A percentile compares a stretch with the other conserved stretches of the same genome.
phyloP scores from a whole-genome alignment of 805 yeast genomes.

The Wickerhamomyces kurtzmanii region DNA sequence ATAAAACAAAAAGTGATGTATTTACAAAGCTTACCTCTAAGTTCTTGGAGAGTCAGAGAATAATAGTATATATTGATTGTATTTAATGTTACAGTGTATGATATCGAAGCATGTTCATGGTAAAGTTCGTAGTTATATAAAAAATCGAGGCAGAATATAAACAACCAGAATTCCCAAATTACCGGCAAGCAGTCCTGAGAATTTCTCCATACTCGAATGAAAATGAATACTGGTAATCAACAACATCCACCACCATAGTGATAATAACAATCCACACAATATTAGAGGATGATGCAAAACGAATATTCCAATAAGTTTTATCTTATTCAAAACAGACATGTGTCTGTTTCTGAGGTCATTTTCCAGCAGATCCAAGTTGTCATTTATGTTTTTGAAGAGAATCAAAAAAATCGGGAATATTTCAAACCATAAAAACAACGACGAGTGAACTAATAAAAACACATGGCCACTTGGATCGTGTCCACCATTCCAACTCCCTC shows the following conservation, averaged over 20 bases:
- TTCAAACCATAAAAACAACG: conserved; percentile 60
- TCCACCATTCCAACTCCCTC: conserved; percentile 74
- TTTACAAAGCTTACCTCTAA: conserved; percentile 63
- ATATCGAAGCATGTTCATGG: background rate
- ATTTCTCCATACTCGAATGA: conserved; percentile 71
- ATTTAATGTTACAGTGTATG: background rate
- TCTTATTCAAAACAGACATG: background rate
- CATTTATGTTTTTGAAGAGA: conserved; percentile 1
- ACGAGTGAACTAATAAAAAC: conserved; percentile 61
- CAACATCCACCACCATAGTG: conserved; percentile 81
- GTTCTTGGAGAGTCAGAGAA: conserved; percentile 56
- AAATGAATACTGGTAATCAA: conserved; percentile 76
- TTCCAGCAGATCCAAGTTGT: background rate
- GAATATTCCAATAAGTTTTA: background rate
- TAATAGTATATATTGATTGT: background rate
- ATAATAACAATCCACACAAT: conserved; percentile 23
- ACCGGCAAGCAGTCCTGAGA: conserved; percentile 61
- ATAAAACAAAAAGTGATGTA: conserved; percentile 50
- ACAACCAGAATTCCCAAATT: conserved; percentile 33
- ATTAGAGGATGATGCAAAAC: conserved; percentile 9
- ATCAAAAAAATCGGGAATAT: conserved; percentile 30
- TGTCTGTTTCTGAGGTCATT: too few species aligned
- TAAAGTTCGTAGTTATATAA: conserved; percentile 3
- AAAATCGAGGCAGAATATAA: conserved; percentile 25
- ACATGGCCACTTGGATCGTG: conserved; percentile 97